Conservation (phyloP, 2,329 filamentous ascomycete species). For the Fusarium austroafricanum region DNA sequence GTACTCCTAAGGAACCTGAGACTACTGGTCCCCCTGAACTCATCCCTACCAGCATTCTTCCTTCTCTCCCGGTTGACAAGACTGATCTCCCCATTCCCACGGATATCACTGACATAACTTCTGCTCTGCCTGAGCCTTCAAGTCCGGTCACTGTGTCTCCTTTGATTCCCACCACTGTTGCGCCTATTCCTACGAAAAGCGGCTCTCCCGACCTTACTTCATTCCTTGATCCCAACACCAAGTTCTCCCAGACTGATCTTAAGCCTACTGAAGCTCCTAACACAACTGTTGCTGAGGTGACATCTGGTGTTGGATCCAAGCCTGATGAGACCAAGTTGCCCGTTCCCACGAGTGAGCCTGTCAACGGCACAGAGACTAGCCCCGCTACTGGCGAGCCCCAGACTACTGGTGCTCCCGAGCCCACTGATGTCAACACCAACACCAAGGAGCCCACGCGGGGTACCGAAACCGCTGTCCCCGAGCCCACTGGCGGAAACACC, state of each 20-base stretch:
- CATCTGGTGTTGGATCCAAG: conserved; percentile 11
- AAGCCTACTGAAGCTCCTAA: conserved; percentile 25
- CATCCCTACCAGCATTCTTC: conserved; percentile 23
- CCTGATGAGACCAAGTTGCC: conserved; percentile 15
- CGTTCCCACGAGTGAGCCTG: conserved; percentile 25
- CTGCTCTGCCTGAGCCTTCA: conserved; percentile 17
- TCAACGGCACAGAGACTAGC: conserved; percentile 17
- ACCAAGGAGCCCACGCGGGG: conserved; percentile 7
- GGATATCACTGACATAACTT: conserved; percentile 18
- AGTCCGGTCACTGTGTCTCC: conserved; percentile 27
- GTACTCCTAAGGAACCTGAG: conserved; percentile 11
- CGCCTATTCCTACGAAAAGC: conserved; percentile 7
- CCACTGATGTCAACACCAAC: conserved; percentile 1
- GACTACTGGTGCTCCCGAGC: conserved; percentile 19
- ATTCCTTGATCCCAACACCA: conserved; percentile 26
- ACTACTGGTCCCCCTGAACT: conserved; percentile 22
- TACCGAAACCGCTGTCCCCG: conserved; percentile 11
- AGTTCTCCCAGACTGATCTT: conserved; percentile 13
- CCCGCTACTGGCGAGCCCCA: conserved; percentile 16
- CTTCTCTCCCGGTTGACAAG: conserved; percentile 14
- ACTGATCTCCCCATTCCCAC: conserved; percentile 21
- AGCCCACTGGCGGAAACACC: conserved; percentile 16
- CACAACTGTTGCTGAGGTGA: conserved; percentile 18
- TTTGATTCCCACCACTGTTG: conserved; percentile 17
- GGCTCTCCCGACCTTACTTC: conserved; percentile 24